Conservation (phyloP, 2,329 filamentous ascomycete species). For the Dothistroma pini region DNA sequence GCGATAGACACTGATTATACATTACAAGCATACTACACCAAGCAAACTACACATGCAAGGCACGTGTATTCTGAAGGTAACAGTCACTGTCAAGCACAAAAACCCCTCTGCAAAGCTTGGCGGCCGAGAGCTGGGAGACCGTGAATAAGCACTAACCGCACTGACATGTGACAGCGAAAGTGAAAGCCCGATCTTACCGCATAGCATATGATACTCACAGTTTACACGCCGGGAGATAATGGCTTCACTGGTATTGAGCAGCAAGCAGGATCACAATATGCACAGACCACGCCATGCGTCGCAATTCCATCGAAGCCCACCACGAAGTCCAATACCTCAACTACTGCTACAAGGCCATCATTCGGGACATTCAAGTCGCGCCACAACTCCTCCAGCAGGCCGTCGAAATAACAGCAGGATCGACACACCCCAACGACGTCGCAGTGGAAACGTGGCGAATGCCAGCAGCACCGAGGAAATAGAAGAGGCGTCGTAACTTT, state of each 20-base stretch:
- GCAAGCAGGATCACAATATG: too few species aligned
- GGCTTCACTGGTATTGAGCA: too few species aligned
- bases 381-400: not conserved
- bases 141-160: not conserved
- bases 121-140: not conserved
- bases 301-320: not conserved
- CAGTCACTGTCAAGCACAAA: not conserved
- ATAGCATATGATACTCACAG: not conserved
- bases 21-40: not conserved
- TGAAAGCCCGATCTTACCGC: not conserved
- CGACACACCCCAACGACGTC: not conserved
- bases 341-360: not conserved
- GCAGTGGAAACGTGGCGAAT: not conserved
- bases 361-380: not conserved
- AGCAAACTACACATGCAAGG: not conserved
- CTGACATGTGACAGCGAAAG: not conserved
- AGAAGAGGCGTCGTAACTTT: not conserved
- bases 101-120: not conserved
- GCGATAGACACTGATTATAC: not conserved
- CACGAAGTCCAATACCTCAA: not conserved
- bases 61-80: not conserved
- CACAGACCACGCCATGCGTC: not conserved
- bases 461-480: not conserved
- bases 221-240: not conserved
- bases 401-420: not conserved